Conservation (phyloP, 2,329 filamentous ascomycete genomes). For the Botrytis galanthina region DNA sequence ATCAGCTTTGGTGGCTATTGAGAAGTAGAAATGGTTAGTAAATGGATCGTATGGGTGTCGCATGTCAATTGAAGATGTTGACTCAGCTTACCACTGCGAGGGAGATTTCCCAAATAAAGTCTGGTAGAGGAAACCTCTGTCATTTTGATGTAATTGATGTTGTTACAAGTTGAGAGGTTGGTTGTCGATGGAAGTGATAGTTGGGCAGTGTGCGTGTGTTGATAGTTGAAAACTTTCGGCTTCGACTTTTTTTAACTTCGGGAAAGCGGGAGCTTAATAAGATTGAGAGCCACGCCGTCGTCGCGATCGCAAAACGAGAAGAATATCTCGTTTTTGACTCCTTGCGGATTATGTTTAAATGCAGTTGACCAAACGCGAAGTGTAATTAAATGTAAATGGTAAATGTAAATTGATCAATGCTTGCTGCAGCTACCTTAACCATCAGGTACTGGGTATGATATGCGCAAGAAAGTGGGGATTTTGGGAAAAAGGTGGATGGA, state of each 20-base stretch:
- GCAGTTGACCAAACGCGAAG: background rate
- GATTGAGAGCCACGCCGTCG: background rate
- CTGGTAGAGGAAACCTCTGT: conserved; percentile 94
- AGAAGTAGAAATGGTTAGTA: background rate
- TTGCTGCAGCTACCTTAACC: conserved; percentile 21
- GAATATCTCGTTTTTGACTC: background rate
- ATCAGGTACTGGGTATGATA: conserved; percentile 13
- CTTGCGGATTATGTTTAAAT: background rate
- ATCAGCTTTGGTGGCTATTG: conserved; percentile 87
- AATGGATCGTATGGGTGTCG: background rate
- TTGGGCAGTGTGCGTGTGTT: background rate
- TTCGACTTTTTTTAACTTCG: background rate
- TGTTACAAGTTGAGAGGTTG: conserved; percentile 9
- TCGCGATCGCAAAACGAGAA: conserved; percentile 7
- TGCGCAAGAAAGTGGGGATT: conserved; percentile 22
- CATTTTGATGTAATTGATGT: conserved; percentile 39
- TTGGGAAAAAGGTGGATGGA: conserved; percentile 4
- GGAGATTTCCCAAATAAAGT: conserved; percentile 96
- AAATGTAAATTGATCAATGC: conserved; percentile 15
- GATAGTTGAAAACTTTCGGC: conserved; percentile 3
- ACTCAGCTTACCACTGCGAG: conserved; percentile 76
- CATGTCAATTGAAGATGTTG: background rate
- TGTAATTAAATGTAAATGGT: conserved; percentile 2
- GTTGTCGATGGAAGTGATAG: background rate
- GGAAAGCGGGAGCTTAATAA: background rate